These are phyloP conservation scores for Hermanozyma aechmeae DNA, from an alignment of 805 yeast genomes.

Conservation along the genomic window DNA sequence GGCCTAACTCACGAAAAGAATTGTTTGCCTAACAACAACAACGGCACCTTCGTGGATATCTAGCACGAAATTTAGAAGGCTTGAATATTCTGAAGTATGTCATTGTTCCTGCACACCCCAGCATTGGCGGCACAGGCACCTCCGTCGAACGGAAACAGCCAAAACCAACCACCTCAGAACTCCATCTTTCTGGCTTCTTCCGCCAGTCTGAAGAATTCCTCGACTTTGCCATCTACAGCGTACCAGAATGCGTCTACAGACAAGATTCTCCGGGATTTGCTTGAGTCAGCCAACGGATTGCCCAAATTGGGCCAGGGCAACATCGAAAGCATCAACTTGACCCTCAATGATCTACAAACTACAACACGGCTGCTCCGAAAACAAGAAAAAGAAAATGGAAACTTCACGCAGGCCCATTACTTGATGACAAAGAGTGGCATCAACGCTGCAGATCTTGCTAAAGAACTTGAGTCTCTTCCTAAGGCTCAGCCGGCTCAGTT, in stretches of 20 bases:
- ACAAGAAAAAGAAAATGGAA: conserved; percentile 20
- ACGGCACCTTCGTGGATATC: too few species aligned
- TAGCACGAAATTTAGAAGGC: too few species aligned
- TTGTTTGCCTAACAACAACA: conserved; percentile 1
- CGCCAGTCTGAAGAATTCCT: not conserved
- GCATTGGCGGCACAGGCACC: too few species aligned
- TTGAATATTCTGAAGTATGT: too few species aligned
- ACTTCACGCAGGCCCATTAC: conserved; percentile 72
- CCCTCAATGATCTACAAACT: conserved; percentile 68
- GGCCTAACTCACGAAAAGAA: conserved; percentile 12
- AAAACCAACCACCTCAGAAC: not conserved
- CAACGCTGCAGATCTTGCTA: conserved; percentile 74
- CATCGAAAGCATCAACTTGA: conserved; percentile 72
- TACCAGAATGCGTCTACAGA: conserved; percentile 8
- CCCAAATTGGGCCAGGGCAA: conserved; percentile 54
- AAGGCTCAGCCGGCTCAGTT: too few species aligned
- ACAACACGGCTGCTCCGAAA: conserved; percentile 53
- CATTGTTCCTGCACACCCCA: too few species aligned
- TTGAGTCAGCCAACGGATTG: conserved; percentile 68
- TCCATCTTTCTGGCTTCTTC: not conserved
- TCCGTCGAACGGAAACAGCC: not conserved
- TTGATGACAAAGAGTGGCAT: conserved; percentile 84
- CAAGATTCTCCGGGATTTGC: conserved; percentile 50
- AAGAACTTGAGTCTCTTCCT: conserved; percentile 35
- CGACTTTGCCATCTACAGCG: not conserved